Conservation (phyloP, 768 basidiomycete genomes). For the Collybia sp. region DNA sequence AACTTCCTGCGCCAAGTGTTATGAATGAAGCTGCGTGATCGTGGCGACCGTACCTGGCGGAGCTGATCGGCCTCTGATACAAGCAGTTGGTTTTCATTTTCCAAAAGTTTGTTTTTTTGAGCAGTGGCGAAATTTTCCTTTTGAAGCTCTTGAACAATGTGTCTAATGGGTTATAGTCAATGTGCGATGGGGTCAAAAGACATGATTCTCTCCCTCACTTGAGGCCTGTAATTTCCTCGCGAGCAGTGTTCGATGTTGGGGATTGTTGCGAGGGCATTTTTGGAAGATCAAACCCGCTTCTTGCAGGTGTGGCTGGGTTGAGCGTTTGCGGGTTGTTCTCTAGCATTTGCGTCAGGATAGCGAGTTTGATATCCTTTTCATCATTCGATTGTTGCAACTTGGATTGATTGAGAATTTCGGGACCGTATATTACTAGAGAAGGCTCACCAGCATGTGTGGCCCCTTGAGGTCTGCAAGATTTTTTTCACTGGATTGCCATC, state of each 20-base stretch:
- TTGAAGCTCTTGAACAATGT: slow-evolving; percentile 85
- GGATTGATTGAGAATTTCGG: slow-evolving; percentile 1
- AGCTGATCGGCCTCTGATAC: slow-evolving; percentile 65
- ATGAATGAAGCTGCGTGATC: no score
- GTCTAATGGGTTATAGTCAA: slow-evolving; percentile 32
- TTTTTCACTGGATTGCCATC: slow-evolving; percentile 5
- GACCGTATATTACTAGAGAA: not conserved
- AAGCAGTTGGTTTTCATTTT: slow-evolving; percentile 72
- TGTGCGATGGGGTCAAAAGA: not conserved
- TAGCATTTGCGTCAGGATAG: slow-evolving; percentile 21
- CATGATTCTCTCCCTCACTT: slow-evolving; percentile 46
- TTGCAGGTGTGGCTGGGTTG: slow-evolving; percentile 52
- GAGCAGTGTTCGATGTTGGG: slow-evolving; percentile 47
- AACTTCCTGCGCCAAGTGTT: slow-evolving; percentile 48
- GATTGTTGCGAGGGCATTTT: slow-evolving; percentile 35
- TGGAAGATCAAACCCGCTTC: slow-evolving; percentile 53
- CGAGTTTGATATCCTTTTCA: slow-evolving; percentile 22
- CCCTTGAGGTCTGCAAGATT: slow-evolving; percentile 7
- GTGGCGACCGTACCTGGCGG: slow-evolving; percentile 47
- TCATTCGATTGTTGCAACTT: slow-evolving; percentile 22
- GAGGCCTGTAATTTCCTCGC: slow-evolving; percentile 76
- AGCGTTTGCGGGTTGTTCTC: slow-evolving; percentile 41
- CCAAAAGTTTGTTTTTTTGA: slow-evolving; percentile 67
- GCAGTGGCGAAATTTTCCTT: slow-evolving; percentile 64
- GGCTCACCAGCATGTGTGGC: slow-evolving; percentile 17